Percentiles rank a stretch among this genome's conserved stretches.
Evolutionary conservation across 352 stramenopile species (phyloP).

Genomic region (Saprolegnia diclina): DNA sequence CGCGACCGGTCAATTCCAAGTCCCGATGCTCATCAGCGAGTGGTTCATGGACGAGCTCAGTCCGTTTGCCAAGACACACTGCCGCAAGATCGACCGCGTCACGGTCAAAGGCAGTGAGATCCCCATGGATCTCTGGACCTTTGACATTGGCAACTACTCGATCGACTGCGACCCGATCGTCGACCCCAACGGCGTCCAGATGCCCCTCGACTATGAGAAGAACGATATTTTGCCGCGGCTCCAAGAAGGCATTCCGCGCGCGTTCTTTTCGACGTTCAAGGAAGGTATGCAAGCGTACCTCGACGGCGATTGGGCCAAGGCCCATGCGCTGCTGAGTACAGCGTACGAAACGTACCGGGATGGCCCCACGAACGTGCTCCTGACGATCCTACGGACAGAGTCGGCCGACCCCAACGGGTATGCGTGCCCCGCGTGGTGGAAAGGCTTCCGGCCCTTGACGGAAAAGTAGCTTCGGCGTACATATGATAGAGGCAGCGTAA

Average conservation of each 20-base stretch:
- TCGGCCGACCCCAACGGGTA: constrained; percentile 66
- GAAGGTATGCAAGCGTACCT: constrained; percentile 92
- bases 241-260: constrained; percentile 67
- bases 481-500: not conserved
- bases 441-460: constrained; percentile 87
- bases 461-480: constrained; percentile 74
- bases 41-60: constrained; percentile 94
- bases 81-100: constrained; percentile 93
- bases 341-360: constrained; percentile 90
- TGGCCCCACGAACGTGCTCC: constrained; percentile 87
- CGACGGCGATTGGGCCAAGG: constrained; percentile 85
- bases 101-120: constrained; percentile 95
- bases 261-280: constrained; percentile 90
- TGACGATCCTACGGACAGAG: constrained; percentile 86
- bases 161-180: constrained; percentile 50
- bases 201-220: constrained; percentile 71
- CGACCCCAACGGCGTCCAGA: constrained; percentile 56
- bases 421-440: constrained; percentile 82
- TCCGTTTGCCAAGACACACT: constrained; percentile 68
- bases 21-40: constrained; percentile 92
- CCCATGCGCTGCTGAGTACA: constrained; percentile 68
- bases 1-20: constrained; percentile 93
- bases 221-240: constrained; percentile 68
- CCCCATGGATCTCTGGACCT: constrained; percentile 92
- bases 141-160: constrained; percentile 86